Evolutionary conservation across 179 eudicot species (phyloP), one percentile per base, ranked within the genome.

Genomic region (Beta macrorhiza): DNA sequence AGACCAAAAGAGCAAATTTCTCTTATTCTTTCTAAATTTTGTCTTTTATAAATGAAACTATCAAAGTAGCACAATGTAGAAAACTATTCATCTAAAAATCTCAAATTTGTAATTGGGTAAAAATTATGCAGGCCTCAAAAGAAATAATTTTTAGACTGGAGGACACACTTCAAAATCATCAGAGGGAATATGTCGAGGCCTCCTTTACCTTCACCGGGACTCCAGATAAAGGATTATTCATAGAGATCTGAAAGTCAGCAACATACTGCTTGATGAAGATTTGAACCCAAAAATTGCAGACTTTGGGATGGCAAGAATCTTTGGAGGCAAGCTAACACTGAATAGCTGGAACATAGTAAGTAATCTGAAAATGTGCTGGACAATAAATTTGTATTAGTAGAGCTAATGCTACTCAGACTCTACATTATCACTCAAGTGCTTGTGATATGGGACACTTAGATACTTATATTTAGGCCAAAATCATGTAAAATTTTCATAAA

Each of bases 161-260:
- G 5, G 51, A 44, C 16, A 44, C 53, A 13, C 52, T 69, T 44
- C 53, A 47, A 16, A 70, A 70, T 19, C 22, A 70, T 64, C 16
- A 2, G 44, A 64, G 1, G 69, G 44, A 64, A n/a, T 64, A 64
- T 64, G 69, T 6, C 69, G 19, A 64, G 69, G 74, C 10, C 15
- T 70, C 74, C 55, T 44, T 16, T 64, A 70, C 74, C 74, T 70
- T 19, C 78, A 75, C 51, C 65, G 11, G 7, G 67, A 75, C 16
- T 75, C 65, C 47, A 58, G 8, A 3, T 6, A 56, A 51, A 49
- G 53, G 42, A 22, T 72, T 0, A 51, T 72, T 19, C 58, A 72
- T 25, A 51, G 37, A 45, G 75, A 72, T 45, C 25, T 72, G 25
- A 72, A 72, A 20, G 58, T 20, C 25, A 72, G 58, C 75, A 72